Conservation (phyloP, 495 filamentous ascomycete genomes). For the Neurospora africana region DNA sequence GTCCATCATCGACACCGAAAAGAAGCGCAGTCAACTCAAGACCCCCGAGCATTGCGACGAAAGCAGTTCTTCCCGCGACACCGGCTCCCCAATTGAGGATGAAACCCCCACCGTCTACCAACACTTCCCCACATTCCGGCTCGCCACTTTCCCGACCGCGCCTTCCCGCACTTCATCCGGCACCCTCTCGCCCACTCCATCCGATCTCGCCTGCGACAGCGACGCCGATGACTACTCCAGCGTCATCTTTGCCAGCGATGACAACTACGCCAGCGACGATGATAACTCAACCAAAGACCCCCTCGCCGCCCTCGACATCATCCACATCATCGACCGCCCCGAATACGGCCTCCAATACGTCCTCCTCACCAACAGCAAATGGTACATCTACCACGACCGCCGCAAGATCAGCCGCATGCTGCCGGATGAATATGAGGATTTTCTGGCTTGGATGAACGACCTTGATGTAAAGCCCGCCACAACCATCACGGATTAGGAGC, state of each 20-base stretch:
- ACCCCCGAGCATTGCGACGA: neutral
- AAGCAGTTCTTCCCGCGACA: neutral
- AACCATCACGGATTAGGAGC: neutral
- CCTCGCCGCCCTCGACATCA: neutral
- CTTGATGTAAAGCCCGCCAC: neutral
- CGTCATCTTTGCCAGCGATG: neutral
- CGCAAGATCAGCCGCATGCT: neutral
- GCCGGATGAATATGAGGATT: neutral
- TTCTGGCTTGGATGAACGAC: neutral
- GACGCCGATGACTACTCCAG: neutral
- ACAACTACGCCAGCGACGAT: neutral
- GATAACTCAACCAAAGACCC: neutral
- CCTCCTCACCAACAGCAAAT: neutral
- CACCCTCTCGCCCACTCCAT: neutral
- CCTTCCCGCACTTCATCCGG: neutral
- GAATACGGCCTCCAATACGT: neutral
- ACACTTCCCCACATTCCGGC: neutral
- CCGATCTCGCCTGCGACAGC: neutral
- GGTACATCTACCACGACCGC: neutral
- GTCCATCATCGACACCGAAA: accelerated
- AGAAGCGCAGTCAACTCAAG: neutral
- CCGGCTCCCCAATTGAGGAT: accelerated
- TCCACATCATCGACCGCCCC: neutral
- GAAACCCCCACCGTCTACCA: neutral
- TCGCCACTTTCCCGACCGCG: neutral